Percentiles rank a stretch among this genome's conserved stretches.
Evolutionary conservation across 352 stramenopile genomes (phyloP).

Genomic region (Elongisporangium senticosum): DNA sequence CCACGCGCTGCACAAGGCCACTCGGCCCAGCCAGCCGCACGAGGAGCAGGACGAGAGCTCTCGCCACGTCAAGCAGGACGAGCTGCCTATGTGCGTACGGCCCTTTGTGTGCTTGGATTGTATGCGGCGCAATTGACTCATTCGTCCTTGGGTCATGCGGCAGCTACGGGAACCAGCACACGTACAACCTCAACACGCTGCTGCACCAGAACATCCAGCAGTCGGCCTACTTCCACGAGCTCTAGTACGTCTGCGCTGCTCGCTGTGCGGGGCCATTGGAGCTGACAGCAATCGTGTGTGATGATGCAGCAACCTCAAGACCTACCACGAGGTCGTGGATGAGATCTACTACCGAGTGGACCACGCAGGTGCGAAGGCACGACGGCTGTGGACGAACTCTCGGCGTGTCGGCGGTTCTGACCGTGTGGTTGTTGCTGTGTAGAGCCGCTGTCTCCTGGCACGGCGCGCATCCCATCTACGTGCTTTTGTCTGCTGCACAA

Average conservation of each 20-base stretch:
- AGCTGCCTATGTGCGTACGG: slow-evolving; percentile 66
- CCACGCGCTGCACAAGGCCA: slow-evolving; percentile 55
- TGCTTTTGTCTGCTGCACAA: slow-evolving; percentile 97
- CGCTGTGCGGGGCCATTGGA: background rate
- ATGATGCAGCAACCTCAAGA: slow-evolving; percentile 68
- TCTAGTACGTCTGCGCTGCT: slow-evolving; percentile 56
- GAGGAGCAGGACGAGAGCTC: slow-evolving; percentile 34
- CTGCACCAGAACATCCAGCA: slow-evolving; percentile 94
- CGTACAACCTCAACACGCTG: slow-evolving; percentile 96
- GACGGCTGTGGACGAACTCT: background rate
- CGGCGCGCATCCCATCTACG: slow-evolving; percentile 87
- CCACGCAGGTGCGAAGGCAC: slow-evolving; percentile 43
- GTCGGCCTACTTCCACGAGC: slow-evolving; percentile 93
- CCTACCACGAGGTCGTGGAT: slow-evolving; percentile 96
- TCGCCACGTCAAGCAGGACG: slow-evolving; percentile 70
- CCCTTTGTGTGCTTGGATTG: background rate
- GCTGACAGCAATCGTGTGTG: background rate
- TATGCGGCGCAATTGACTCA: slow-evolving; percentile 4
- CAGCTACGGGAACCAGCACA: slow-evolving; percentile 84
- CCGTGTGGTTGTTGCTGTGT: slow-evolving; percentile 32
- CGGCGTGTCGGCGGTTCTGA: background rate
- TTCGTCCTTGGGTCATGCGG: slow-evolving; percentile 1
- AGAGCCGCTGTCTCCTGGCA: slow-evolving; percentile 92
- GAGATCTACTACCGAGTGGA: slow-evolving; percentile 90
- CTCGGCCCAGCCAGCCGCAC: slow-evolving; percentile 25